Evolutionary conservation across 371 early-diverging fungal species (phyloP).

Genomic region (Rhizopus microsporus): DNA sequence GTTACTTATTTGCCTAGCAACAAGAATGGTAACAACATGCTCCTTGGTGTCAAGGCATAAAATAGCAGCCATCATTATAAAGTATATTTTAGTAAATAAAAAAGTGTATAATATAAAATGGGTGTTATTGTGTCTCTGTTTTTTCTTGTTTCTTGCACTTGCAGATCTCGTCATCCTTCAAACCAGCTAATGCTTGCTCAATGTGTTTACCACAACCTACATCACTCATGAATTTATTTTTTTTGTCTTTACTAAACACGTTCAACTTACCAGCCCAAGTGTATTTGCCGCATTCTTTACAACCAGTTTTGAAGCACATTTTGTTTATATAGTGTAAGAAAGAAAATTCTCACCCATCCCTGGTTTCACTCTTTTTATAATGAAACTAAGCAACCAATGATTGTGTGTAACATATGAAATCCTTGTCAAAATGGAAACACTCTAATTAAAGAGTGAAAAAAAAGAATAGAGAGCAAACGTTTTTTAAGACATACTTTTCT

Average conservation of each 20-base stretch:
- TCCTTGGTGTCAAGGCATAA: constrained; percentile 42
- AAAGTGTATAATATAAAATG: neutral
- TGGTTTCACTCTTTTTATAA: neutral
- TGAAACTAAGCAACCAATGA: neutral
- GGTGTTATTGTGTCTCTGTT: neutral
- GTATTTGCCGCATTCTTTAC: constrained; percentile 27
- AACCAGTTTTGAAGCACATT: constrained; percentile 33
- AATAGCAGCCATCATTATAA: too few relatives aligned
- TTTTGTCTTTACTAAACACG: too few relatives aligned
- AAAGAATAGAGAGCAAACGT: too few relatives aligned
- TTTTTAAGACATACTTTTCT: too few relatives aligned
- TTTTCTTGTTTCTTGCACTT: constrained; percentile 28
- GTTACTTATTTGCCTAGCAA: constrained; percentile 91
- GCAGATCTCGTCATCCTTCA: constrained; percentile 36
- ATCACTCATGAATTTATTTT: neutral
- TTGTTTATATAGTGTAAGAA: constrained; percentile 5
- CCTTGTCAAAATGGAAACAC: too few relatives aligned
- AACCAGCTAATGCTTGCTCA: constrained; percentile 35
- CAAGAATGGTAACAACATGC: constrained; percentile 50
- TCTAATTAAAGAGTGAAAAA: too few relatives aligned
- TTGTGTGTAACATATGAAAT: neutral
- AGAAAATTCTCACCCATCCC: neutral
- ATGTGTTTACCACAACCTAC: constrained; percentile 38
- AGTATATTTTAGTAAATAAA: too few relatives aligned
- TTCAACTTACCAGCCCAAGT: constrained; percentile 34